Base-by-base conservation (phyloP, 768 basidiomycete species). In the Ramaria sp. region DNA sequence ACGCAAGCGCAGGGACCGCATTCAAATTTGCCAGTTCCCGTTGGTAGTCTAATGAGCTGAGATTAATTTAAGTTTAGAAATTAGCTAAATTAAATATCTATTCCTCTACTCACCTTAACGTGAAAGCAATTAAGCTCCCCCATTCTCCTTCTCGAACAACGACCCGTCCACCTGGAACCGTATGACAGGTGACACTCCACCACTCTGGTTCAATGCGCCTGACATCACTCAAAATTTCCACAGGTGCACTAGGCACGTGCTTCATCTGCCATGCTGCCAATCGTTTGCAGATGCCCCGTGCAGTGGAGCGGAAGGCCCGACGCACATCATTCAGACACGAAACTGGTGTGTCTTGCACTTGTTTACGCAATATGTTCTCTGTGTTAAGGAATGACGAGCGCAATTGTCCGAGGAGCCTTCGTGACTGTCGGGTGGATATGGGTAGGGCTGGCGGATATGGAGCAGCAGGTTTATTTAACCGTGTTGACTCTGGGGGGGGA, bases 61-160 rank as follows among this genome's bases (percentile, higher is more conserved):
- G 32, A 50, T 45, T 25, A 62, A 45, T 24, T 49, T 47, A 42
- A n/a, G 13, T 13, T n/a, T 28, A 42, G 41, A 34, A 15, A 56
- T 8, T 16, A 48, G 24, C 20, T 2, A 41, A 10, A 9, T 7
- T 2, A 8, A 22, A n/a, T 25, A 22, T 22, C 18, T 38, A 48
- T 37, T 9, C 8, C 7, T 32, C 24, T 32, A 63, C 69, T 18
- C 57, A 83, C 83, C 82, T 83, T 48, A 87, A 66, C 7, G 83
- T 85, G 65, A 83, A 86, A 5, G 85, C 81, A 59, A 87, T 87
- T 47, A 88, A 79, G 63, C 83, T 86, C 7, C 84, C 83, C 83
- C 81, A 83, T 64, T 86, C 84, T 61, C 77, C 73, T 62, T 88
- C 86, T 48, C 77, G 65, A 8, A 87, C 76, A 56, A 86, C 74